Base-by-base conservation (phyloP, 495 filamentous ascomycete genomes). In the Viridothelium virens region DNA sequence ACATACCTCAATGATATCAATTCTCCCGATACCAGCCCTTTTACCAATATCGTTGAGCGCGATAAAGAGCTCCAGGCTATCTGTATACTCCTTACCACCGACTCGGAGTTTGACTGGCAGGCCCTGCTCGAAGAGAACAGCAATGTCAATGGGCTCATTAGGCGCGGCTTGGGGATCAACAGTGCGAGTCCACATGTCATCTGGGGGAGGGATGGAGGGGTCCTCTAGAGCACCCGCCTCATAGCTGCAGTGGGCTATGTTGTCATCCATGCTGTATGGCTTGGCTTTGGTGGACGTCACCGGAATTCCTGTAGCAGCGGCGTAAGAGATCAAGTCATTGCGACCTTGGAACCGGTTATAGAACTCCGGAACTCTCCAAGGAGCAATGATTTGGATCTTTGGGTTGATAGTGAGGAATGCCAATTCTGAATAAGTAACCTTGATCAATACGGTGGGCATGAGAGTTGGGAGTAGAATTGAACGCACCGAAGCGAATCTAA, bases 1-100 rank as follows among this genome's bases (percentile, higher is more conserved):
- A 56, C 89, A 84, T 78, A 89, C 91, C 84, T 96, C 92, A 62
- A 93, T 92, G 70, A 96, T 96, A 73, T 97, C 92, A 70, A 96
- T 89, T 73, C 93, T 80, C 69, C 93, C 92, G 67, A 96, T 82
- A 73, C 92, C 93, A 76, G 92, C 75, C 61, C 78, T 83, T 68
- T 85, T 82, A 65, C 84, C 92, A 72, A 96, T 92, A 64, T 83
- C 77, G 80, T 96, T 97, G 68, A 87, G 80, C 44, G 85, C 81
- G 70, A 87, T 79, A 82, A 97, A 96, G 46, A 96, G 78, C 69
- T 92, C 89, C 71, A 82, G 80, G 56, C 81, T 81, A 82, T 91
- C 86, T 64, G 74, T 65, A 65, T 76, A 68, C 50, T 70, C 73
- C 61, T 77, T 81, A 11, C 79, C 77, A 3, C 84, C 78, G 66